phyloP scores from a whole-genome alignment of 768 basidiomycete genomes.

The Naematelia encephala region DNA sequence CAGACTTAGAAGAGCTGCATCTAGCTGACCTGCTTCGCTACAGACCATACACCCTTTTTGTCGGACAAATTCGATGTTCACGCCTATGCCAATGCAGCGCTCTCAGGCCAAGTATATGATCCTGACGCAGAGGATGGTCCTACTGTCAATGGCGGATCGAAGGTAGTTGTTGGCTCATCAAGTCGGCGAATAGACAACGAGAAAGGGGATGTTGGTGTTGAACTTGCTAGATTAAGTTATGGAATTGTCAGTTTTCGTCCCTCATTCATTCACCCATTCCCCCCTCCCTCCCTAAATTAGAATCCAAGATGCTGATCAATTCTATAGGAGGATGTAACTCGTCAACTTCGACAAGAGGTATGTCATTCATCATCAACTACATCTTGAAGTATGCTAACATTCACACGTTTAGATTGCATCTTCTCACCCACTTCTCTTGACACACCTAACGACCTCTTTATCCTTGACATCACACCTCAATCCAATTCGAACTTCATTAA shows the following conservation, averaged over 20 bases:
- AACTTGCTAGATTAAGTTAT: slow-evolving; percentile 79
- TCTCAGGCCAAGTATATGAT: slow-evolving; percentile 76
- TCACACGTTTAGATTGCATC: slow-evolving; percentile 21
- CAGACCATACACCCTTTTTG: slow-evolving; percentile 75
- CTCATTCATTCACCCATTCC: background rate
- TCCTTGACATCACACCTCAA: slow-evolving; percentile 33
- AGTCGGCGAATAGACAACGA: slow-evolving; percentile 39
- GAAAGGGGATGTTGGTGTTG: slow-evolving; percentile 83
- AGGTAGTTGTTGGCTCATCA: background rate
- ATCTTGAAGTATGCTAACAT: background rate
- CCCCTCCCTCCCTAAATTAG: background rate
- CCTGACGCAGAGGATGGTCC: slow-evolving; percentile 50
- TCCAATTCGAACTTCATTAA: slow-evolving; percentile 33
- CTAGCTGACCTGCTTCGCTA: background rate
- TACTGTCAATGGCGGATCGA: background rate
- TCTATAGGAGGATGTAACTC: slow-evolving; percentile 81
- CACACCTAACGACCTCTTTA: slow-evolving; percentile 38
- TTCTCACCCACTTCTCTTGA: slow-evolving; percentile 42
- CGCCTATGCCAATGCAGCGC: slow-evolving; percentile 84
- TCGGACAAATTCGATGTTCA: slow-evolving; percentile 74
- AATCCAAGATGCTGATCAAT: too few species aligned
- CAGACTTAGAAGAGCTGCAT: background rate
- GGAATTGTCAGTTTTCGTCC: slow-evolving; percentile 56
- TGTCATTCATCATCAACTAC: slow-evolving; percentile 42
- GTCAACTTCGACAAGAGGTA: slow-evolving; percentile 81